Base-by-base conservation (phyloP, 306 rosid species). In the Fragaria iinumae region DNA sequence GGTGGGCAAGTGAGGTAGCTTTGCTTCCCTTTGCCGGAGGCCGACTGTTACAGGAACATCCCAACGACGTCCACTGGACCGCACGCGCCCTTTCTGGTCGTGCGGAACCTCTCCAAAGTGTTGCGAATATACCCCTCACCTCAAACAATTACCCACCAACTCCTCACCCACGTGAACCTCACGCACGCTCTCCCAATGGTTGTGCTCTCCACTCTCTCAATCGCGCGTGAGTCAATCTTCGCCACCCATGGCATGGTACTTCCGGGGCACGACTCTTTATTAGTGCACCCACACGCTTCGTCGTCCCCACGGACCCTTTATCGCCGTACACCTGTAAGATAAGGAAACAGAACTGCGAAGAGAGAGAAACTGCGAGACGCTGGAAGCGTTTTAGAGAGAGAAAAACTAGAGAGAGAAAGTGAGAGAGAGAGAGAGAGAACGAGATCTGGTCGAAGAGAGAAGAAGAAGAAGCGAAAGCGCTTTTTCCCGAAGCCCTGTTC, bases 291-390 rank as follows among this genome's bases (percentile, higher is more conserved):
- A 86, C 83, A 84, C 95, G 91, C 89, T 47, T 86, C 78, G 81
- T 53, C 81, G 56, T 5, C 73, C 78, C 27, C 91, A 87, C 90
- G 90, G 81, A 47, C 82, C 77, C 72, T 78, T 79, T 66, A 76
- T 72, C 72, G 89, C 89, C 96, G 96, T 91, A 84, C 96, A 91
- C 83, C 88, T 91, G 92, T 87, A 79, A 81, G 82, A 89, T 87
- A 91, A 86, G 86, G 89, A 75, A 75, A 53, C 79, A 60, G 77
- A 71, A 27, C 17, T 1, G 16, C 70, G 84, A 69, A 38, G 43
- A 29, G 67, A 77, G 73, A 38, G 50, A 49, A 64, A 38, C 69
- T 65, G 71, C 39, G 65, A 13, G 44, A 71, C 63, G 71, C 85
- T 23, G 75, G 47, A 55, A 39, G 53, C 59, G 56, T 80, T 85